Evolutionary conservation across 2,329 filamentous ascomycete genomes (phyloP), one percentile per base, ranked within the genome.

Genomic region (Waltergamsia citrina): DNA sequence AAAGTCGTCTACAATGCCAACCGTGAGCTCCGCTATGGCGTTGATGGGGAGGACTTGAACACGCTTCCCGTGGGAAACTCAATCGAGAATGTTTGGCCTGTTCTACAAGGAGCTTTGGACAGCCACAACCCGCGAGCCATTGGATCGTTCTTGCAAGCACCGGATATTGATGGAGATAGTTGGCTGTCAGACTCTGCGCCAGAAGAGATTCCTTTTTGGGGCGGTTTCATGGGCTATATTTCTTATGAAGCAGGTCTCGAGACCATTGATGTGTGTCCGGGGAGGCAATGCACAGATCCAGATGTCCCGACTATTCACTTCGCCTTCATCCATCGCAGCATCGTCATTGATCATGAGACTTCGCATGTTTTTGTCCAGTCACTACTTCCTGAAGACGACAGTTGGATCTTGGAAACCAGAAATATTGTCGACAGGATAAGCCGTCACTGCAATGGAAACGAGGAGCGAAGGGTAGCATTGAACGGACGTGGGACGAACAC

Each of bases 221-320:
- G 38, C 5, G 41, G 41, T 7, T 41, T 43, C 32, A 43, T 43
- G 36, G 41, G 41, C 6, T 43, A 39, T 26, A 22, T 43, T 18
- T 37, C 38, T 12, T 43, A 43, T 23, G 41, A 43, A 29, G 36
- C 37, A n/a, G 41, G 41, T 4, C 34, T 43, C 8, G 32, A 38
- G 31, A 36, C 36, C 5, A 32, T 36, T 10, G 34, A 32, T 14
- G 34, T 36, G 8, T 29, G 17, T 4, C n/a, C 23, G 4, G 22
- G 33, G 17, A 17, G 23, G 6, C 23, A 16, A 16, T 35, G 33
- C 17, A n/a, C 15, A 4, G 17, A 11, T 6, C 12, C 26, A n/a
- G 16, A 19, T 11, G 23, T 33, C 4, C 32, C 32, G 11, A 33
- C 34, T n/a, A 25, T 38, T 22, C 29, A 29, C 28, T 32, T 38